Percentiles rank a stretch among this genome's conserved stretches.
Evolutionary conservation across 495 filamentous ascomycete genomes (phyloP).

Genomic region (Letharia lupina): DNA sequence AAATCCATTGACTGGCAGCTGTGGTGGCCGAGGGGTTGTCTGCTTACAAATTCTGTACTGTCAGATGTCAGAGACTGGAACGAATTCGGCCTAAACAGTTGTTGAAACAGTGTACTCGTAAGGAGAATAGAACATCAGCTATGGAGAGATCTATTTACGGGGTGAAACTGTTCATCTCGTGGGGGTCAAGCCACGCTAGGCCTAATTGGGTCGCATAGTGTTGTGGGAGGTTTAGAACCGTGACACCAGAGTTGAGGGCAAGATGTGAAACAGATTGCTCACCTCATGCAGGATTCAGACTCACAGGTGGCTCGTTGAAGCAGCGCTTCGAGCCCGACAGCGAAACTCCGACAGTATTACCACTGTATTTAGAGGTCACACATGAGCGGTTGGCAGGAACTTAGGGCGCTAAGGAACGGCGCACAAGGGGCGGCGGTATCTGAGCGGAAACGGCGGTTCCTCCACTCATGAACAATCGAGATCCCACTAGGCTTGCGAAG

Average conservation of each 20-base stretch:
- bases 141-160: too few relatives aligned
- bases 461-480: not conserved
- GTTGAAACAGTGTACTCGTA: too few relatives aligned
- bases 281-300: not conserved
- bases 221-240: too few relatives aligned
- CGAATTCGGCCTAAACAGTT: too few relatives aligned
- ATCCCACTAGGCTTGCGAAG: not conserved
- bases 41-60: too few relatives aligned
- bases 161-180: too few relatives aligned
- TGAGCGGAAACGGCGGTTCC: not conserved
- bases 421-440: not conserved
- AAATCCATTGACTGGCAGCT: not conserved
- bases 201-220: too few relatives aligned
- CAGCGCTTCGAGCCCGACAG: not conserved
- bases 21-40: not conserved
- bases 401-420: not conserved
- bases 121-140: too few relatives aligned
- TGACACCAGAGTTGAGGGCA: not conserved
- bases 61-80: too few relatives aligned
- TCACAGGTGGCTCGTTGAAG: not conserved
- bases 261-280: not conserved
- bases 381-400: not conserved
- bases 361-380: not conserved
- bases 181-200: too few relatives aligned
- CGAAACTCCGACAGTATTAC: not conserved